These are phyloP conservation scores for Komagataella ulmi DNA, from an alignment of 805 yeast species.

Conservation along the genomic window DNA sequence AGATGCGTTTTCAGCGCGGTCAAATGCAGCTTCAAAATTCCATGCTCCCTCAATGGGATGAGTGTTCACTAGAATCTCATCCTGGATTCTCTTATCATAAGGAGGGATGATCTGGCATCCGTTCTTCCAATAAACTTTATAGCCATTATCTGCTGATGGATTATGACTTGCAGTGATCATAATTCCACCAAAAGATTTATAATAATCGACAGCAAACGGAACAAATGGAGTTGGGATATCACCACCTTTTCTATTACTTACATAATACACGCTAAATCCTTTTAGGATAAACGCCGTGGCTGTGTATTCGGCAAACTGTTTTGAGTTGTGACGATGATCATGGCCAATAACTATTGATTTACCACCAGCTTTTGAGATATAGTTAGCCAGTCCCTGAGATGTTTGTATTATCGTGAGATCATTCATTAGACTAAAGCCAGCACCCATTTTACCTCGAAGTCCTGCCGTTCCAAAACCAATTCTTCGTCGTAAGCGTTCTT, in stretches of 20 bases:
- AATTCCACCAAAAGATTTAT: constrained; percentile 63
- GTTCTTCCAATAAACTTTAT: constrained; percentile 84
- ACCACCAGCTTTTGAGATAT: constrained; percentile 18
- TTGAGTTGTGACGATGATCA: constrained; percentile 81
- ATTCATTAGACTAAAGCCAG: constrained; percentile 85
- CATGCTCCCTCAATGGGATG: constrained; percentile 45
- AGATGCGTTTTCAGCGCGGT: constrained; percentile 5
- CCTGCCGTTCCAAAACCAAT: constrained; percentile 93
- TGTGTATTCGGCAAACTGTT: constrained; percentile 64
- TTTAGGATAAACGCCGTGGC: constrained; percentile 56
- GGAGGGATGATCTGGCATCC: constrained; percentile 97
- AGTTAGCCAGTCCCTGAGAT: constrained; percentile 64
- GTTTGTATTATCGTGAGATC: constrained; percentile 83
- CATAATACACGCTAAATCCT: constrained; percentile 59
- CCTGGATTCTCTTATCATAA: constrained; percentile 64
- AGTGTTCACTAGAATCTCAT: constrained; percentile 44
- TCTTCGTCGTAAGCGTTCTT: constrained; percentile 37
- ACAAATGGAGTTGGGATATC: constrained; percentile 81
- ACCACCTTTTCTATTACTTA: constrained; percentile 23
- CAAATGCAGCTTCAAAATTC: constrained; percentile 22
- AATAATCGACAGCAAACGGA: constrained; percentile 67
- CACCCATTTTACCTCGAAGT: constrained; percentile 73
- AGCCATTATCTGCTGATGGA: constrained; percentile 82
- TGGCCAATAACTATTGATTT: constrained; percentile 68
- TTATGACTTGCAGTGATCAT: constrained; percentile 91